Conservation (phyloP, 352 stramenopile species). For the Phytophthora hybrid region DNA sequence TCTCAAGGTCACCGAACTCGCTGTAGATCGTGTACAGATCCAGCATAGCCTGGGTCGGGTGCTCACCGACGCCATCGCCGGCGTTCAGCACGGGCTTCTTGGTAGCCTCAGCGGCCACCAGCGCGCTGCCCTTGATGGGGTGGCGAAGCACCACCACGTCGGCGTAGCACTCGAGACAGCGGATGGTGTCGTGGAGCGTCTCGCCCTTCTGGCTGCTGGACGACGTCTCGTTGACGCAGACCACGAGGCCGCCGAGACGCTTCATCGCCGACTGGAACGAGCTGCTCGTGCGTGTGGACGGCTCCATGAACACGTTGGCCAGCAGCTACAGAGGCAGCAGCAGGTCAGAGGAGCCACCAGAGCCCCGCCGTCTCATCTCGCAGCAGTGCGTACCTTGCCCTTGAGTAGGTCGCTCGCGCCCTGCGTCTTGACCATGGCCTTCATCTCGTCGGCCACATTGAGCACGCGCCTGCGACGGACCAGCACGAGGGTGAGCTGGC, state of each 20-base stretch:
- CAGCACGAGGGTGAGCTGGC: slow-evolving; percentile 5
- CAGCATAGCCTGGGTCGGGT: slow-evolving; percentile 99
- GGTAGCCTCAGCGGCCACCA: slow-evolving; percentile 77
- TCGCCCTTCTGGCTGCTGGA: slow-evolving; percentile 98
- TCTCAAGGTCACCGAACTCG: slow-evolving; percentile 77
- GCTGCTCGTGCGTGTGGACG: slow-evolving; percentile 97
- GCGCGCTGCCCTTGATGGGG: slow-evolving; percentile 89
- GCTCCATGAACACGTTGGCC: slow-evolving; percentile 98
- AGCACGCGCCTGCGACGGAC: slow-evolving; percentile 64
- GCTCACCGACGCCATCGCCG: slow-evolving; percentile 96
- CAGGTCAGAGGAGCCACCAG: background rate
- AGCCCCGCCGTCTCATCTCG: background rate
- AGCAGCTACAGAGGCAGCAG: slow-evolving; percentile 73
- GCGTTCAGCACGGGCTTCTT: slow-evolving; percentile 96
- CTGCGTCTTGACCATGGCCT: slow-evolving; percentile 78
- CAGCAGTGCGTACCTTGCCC: slow-evolving; percentile 64
- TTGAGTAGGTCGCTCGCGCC: slow-evolving; percentile 82
- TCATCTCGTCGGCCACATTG: slow-evolving; percentile 84
- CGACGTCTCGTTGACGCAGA: slow-evolving; percentile 94
- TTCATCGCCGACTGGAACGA: slow-evolving; percentile 99
- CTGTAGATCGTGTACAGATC: slow-evolving; percentile 98
- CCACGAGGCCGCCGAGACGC: slow-evolving; percentile 95
- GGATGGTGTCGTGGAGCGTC: slow-evolving; percentile 97
- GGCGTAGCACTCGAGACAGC: slow-evolving; percentile 96
- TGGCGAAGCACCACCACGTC: slow-evolving; percentile 97